Base-by-base conservation (phyloP, 371 early-diverging fungal genomes). In the Syncephalastrum sp. region DNA sequence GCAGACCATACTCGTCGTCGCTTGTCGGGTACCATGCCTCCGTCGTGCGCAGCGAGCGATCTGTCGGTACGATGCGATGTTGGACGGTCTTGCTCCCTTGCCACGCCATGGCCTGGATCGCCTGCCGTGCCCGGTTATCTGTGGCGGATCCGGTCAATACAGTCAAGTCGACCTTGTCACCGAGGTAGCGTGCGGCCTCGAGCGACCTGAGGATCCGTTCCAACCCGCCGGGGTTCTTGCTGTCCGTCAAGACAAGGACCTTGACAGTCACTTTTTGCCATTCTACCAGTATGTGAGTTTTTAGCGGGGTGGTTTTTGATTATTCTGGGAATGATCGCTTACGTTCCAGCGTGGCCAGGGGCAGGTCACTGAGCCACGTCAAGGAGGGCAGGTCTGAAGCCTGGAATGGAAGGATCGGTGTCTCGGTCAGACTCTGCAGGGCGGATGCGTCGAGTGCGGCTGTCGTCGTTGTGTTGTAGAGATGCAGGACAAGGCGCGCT, bases 11-110 rank as follows among this genome's bases (percentile, higher is more conserved):
- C 16, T 61, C 61, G 38, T 82, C 79, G 29, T 78, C 59, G 25
- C 68, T 75, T 5, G 71, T 54, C 8, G 87, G 86, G 52, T 85
- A 85, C 86, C 84, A 86, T 0, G 84, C 67, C 64, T 86, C 87
- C 0, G 75, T 82, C 49, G 85, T 79, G 0, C 82, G 61, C 29
- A 79, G 64, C 67, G 79, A 70, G 15, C 72, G 63, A 46, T 78
- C 74, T 12, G 72, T 73, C 33, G 69, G 65, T n/a, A 74, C 68
- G 47, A 86, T 83, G 6, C 86, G 79, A 48, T 83, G 83, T 8
- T 80, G 64, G 59, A 85, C 59, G 17, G 67, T 56, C 56, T 82
- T 81, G 17, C 49, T 57, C 0, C 84, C 85, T 48, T 54, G 48
- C 85, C 85, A 86, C 42, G 67, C 59, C 43, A 77, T 71, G n/a